These are phyloP conservation scores for Crotalaria pallida DNA, from an alignment of 306 rosid genomes.

Conservation along the genomic window DNA sequence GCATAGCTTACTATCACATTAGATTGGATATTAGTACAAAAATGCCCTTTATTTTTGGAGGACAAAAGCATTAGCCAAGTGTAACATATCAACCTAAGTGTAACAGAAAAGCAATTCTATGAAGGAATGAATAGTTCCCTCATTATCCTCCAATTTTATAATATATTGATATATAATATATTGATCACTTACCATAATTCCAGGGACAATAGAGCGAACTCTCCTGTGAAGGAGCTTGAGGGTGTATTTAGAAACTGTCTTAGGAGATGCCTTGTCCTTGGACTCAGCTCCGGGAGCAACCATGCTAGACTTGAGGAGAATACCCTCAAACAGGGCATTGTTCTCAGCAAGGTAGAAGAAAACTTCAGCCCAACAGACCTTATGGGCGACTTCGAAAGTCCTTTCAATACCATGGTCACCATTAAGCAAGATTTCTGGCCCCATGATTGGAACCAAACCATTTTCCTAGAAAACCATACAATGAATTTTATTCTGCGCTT, in stretches of 20 bases:
- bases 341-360: constrained; percentile 90
- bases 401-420: constrained; percentile 86
- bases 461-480: constrained; percentile 24
- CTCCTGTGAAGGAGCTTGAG: constrained; percentile 79
- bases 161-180: too few relatives aligned
- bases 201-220: constrained; percentile 92
- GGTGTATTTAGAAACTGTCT: constrained; percentile 70
- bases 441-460: constrained; percentile 70
- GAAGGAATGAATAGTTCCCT: too few relatives aligned
- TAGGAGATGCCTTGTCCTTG: constrained; percentile 71
- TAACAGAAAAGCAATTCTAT: too few relatives aligned
- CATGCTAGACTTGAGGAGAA: constrained; percentile 97
- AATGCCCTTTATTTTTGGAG: too few relatives aligned
- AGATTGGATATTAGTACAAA: too few relatives aligned
- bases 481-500: neutral
- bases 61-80: too few relatives aligned
- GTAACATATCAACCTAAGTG: too few relatives aligned
- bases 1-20: too few relatives aligned
- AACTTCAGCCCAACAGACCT: constrained; percentile 96
- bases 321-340: constrained; percentile 83
- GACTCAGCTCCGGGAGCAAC: constrained; percentile 92
- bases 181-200: constrained; percentile 81
- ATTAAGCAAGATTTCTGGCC: constrained; percentile 96
- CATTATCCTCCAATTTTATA: too few relatives aligned
- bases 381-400: constrained; percentile 71